phyloP scores from a whole-genome alignment of 768 basidiomycete genomes.

The Cubamyces lactineus region DNA sequence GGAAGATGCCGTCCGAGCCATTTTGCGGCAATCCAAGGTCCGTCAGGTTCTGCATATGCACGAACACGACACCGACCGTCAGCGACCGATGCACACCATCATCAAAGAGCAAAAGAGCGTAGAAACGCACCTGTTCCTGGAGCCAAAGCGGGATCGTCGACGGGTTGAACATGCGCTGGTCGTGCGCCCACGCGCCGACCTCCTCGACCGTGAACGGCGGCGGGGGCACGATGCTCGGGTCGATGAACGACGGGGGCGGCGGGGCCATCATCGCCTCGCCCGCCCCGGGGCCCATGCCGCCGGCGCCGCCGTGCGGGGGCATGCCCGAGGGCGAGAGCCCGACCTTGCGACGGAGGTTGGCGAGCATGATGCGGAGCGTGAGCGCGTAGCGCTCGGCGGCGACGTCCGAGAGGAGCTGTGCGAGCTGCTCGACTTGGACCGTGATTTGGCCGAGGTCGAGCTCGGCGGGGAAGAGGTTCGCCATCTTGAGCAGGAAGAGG shows the following conservation, averaged over 20 bases:
- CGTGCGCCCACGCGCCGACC: constrained; percentile 51
- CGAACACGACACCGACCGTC: not conserved
- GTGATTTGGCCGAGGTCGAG: constrained; percentile 78
- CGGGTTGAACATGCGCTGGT: constrained; percentile 67
- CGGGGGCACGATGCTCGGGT: constrained; percentile 45
- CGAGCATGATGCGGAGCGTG: constrained; percentile 91
- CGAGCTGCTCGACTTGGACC: constrained; percentile 86
- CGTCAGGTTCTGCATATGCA: constrained; percentile 64
- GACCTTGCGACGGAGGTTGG: constrained; percentile 87
- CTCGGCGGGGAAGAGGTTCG: constrained; percentile 86
- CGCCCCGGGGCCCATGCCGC: not conserved
- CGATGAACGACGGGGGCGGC: constrained; percentile 51
- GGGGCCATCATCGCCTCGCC: constrained; percentile 54
- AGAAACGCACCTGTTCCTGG: constrained; percentile 75
- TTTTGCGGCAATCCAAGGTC: constrained; percentile 92
- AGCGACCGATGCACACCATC: not conserved
- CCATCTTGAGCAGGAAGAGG: constrained; percentile 92
- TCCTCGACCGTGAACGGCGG: constrained; percentile 85
- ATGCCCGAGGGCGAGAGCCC: constrained; percentile 49
- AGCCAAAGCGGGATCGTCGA: constrained; percentile 88
- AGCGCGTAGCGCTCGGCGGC: constrained; percentile 95
- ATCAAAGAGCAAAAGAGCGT: not conserved
- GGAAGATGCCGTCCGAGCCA: constrained; percentile 89
- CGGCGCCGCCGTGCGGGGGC: constrained; percentile 14
- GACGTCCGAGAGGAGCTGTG: constrained; percentile 88